Evolutionary conservation across 192 early-diverging fungal species (phyloP), one percentile per base, ranked within the genome.

Genomic region (Mortierella claussenii): DNA sequence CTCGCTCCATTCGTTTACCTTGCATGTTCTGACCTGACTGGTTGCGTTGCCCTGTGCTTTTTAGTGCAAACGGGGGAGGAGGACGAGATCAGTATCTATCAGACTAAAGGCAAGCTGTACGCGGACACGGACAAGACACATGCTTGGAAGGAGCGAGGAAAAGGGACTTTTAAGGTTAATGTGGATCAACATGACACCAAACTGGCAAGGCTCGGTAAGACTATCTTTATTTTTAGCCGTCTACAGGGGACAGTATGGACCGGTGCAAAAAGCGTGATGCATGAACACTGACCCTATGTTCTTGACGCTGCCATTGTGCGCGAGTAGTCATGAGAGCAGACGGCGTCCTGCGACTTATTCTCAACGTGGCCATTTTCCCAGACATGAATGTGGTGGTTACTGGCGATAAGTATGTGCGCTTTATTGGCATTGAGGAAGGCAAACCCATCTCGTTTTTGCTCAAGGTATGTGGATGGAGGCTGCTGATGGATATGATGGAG

Each of bases 31-130:
- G 20, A 40, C 37, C 4, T 27, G 56, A 44, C n/a, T 57, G 2
- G 3, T 55, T 40, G 36, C n/a, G 8, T 13, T 45, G 37, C n/a
- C 13, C 3, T 15, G 43, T 21, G 23, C 15, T 5, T 55, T 23
- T 1, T 48, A 75, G 71, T 75, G 8, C 71, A 65, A 32, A 75
- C 71, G 1, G 71, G 71, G 7, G 71, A 75, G 28, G 71, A 75
- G 42, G 64, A 75, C 15, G 71, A 75, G 51, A 40, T 60, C 17
- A 66, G 26, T 27, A 66, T 75, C 9, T 75, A 48, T 13, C 55
- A 58, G 51, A 75, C 71, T 24, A 75, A 75, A 65, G 71, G 71
- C 26, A 75, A 75, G 34, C 57, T 75, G 7, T 75, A 60, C 26
- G 63, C 63, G 2, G 71, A 75, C 36, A 32, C 57, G 3, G 71